Evolutionary conservation across 441 rosid genomes (phyloP), one percentile per base, ranked within the genome.

Genomic region (Melastoma candidum): DNA sequence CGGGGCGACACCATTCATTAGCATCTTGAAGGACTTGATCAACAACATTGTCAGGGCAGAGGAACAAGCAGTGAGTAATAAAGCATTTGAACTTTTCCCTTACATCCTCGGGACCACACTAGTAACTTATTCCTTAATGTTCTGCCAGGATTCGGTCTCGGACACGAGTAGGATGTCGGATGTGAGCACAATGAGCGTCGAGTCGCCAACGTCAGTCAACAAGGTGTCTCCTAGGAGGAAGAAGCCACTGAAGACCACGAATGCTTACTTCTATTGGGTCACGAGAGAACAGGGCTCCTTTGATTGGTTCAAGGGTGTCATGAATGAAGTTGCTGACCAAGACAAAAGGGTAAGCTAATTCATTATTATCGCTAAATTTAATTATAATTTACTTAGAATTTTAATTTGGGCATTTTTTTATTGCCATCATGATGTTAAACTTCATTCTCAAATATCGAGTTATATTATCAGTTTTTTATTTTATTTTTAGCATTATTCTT

Each of bases 261-360:
- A 90, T 26, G 96, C 98, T 14, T 87, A 92, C 67, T 92, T 92
- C 71, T 92, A 92, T 26, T 92, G 98, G 98, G 98, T 92, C 58
- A 92, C 96, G 3, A 74, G 96, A 53, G 98, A 92, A 65, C 98
- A 92, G 72, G 94, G 95, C 13, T 92, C 98, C 14, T 85, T 92
- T 54, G 98, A 92, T 63, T 92, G 98, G 98, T 92, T 92, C 74
- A 87, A 75, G 71, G 89, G 90, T 2, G 88, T 85, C 51, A 92
- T 92, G 98, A 83, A 83, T 71, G 96, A 92, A 63, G 74, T 92
- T 27, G 94, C 90, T 3, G 89, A 92, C n/a, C 72, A 75, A 26
- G 98, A 92, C 67, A 88, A 68, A 69, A 81, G 85, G 92, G 97
- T 90, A 60, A 11, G 36, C 7, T 3, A 29, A 6, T 6, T 29